Evolutionary conservation across 2,329 filamentous ascomycete species (phyloP).

Genomic region (Colletotrichum australisinense): DNA sequence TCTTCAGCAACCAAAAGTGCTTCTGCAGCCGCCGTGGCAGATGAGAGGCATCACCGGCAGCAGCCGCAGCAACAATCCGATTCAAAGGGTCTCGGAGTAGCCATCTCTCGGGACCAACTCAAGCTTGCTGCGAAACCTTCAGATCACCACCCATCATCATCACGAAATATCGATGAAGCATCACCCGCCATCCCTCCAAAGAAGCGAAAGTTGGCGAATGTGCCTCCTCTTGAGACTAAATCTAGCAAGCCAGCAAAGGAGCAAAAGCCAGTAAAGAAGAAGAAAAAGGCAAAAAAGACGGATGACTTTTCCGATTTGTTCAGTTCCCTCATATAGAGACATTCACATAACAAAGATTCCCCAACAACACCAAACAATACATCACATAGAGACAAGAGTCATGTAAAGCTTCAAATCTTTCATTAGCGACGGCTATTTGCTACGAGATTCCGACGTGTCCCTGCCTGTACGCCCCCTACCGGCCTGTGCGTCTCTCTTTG

Average conservation of each 20-base stretch:
- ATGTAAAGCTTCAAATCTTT: slow-evolving; percentile 28
- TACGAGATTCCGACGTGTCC: slow-evolving; percentile 27
- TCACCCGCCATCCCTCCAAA: not conserved
- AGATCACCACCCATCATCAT: not conserved
- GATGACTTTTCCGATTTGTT: slow-evolving; percentile 83
- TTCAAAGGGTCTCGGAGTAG: slow-evolving; percentile 42
- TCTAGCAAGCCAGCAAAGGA: not conserved
- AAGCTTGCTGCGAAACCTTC: not conserved
- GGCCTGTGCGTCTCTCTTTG: slow-evolving; percentile 20
- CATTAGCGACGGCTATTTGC: slow-evolving; percentile 35
- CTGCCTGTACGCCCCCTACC: slow-evolving; percentile 35
- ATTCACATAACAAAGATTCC: not conserved
- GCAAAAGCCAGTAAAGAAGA: slow-evolving; percentile 45
- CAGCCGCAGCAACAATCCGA: slow-evolving; percentile 32
- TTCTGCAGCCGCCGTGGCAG: not conserved
- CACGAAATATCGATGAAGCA: not conserved
- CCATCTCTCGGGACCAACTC: slow-evolving; percentile 42
- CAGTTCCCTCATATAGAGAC: slow-evolving; percentile 62
- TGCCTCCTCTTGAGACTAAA: not conserved
- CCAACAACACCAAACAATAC: not conserved
- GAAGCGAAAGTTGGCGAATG: slow-evolving; percentile 12
- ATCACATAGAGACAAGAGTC: not conserved
- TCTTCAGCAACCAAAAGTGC: not conserved
- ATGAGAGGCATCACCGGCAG: slow-evolving; percentile 32
- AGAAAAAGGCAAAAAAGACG: slow-evolving; percentile 60